These are phyloP conservation scores for Lasiodiplodia sp. DNA, from an alignment of 2,329 filamentous ascomycete species.

Conservation along the genomic window DNA sequence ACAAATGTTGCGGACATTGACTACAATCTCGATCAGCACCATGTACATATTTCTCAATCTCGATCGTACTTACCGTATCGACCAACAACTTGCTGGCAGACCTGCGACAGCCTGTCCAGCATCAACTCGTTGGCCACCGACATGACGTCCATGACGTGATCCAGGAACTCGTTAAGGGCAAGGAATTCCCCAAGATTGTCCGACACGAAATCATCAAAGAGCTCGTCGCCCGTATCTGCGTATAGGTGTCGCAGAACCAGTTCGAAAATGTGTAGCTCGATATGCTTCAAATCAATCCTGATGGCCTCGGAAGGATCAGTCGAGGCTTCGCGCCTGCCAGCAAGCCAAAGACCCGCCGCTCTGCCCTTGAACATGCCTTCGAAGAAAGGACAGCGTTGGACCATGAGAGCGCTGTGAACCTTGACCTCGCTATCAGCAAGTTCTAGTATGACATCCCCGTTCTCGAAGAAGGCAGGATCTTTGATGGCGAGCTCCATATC, in stretches of 20 bases:
- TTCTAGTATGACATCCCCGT: constrained; percentile 80
- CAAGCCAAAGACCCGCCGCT: constrained; percentile 83
- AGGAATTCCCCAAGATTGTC: constrained; percentile 58
- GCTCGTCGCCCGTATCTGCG: constrained; percentile 76
- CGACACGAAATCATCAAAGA: constrained; percentile 80
- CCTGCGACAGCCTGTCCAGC: constrained; percentile 87
- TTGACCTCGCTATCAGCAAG: constrained; percentile 73
- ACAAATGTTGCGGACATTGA: constrained; percentile 85
- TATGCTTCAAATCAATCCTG: constrained; percentile 81
- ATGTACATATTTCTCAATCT: constrained; percentile 39
- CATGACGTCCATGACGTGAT: constrained; percentile 91
- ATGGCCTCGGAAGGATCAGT: constrained; percentile 60
- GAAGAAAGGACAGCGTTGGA: constrained; percentile 90
- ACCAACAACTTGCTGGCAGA: constrained; percentile 85
- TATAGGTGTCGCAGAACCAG: constrained; percentile 85
- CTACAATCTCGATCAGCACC: constrained; percentile 44
- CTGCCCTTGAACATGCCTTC: constrained; percentile 88
- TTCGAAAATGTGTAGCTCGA: constrained; percentile 74
- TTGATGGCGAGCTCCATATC: constrained; percentile 76
- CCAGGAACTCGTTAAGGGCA: constrained; percentile 79
- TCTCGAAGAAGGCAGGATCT: constrained; percentile 75
- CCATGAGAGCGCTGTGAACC: constrained; percentile 80
- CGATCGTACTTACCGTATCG: constrained; percentile 66
- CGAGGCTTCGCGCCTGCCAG: constrained; percentile 65
- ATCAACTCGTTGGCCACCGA: constrained; percentile 91